Base-by-base conservation (phyloP, 768 basidiomycete genomes). In the Psilocybe cubensis region DNA sequence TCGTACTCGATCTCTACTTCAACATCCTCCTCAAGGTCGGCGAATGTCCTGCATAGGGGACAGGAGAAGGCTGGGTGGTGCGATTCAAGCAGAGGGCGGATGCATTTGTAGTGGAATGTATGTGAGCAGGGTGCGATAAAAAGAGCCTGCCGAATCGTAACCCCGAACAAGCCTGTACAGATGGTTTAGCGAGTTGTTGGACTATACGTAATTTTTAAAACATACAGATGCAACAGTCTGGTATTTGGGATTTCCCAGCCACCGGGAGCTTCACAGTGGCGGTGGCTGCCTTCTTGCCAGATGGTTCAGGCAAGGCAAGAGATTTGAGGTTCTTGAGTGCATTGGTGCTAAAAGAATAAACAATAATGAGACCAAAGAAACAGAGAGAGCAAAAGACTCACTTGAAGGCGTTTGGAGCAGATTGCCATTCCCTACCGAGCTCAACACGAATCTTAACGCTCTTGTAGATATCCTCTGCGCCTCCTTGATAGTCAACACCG, bases 91-190 rank as follows among this genome's bases (percentile, higher is more conserved):
- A 98, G 80, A 1, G 96, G 96, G 0, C 94, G 85, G 58, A 99
- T 95, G 71, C 96, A 98, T 73, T 98, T 98, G 84, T 92, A 94
- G 76, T 95, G 93, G 79, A 92, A 94, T 0, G 94, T 88, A 72
- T 99, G 96, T 1, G 93, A 95, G 74, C 96, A 99, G 0, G 96
- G 96, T 25, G 96, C 94, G 68, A 99, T 96, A 78, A 99, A 98
- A 46, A 98, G 85, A 0, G 94, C 91, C 73, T 99, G 96, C 60
- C 89, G 92, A 70, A 98, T 95, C 1, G 93, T 90, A 0, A 98
- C 94, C 21, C 86, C 76, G 77, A 96, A 99, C 76, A 83, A 73
- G 59, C 79, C 79, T 81, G 56, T 28, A 18, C 25, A 25, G 35
- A 31, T 3, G 48, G 38, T 38, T 46, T 43, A 43, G 58, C 33